phyloP scores from a whole-genome alignment of 495 filamentous ascomycete species.

The Penicillium diatomitis region DNA sequence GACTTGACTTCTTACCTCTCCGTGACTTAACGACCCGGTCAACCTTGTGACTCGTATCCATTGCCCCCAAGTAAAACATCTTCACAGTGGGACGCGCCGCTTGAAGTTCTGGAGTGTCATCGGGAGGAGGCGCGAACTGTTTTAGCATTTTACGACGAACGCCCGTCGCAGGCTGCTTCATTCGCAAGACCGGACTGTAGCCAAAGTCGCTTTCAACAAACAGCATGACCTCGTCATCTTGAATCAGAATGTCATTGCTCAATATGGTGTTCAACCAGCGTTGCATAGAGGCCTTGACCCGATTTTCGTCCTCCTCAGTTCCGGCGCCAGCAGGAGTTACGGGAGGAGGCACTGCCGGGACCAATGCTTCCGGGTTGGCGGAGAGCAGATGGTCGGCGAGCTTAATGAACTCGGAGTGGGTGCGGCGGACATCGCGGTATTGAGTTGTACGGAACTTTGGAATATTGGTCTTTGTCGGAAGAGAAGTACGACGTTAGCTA shows the following conservation, averaged over 20 bases:
- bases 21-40: constrained; percentile 88
- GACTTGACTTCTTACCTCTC: constrained; percentile 54
- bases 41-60: constrained; percentile 93
- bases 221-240: constrained; percentile 91
- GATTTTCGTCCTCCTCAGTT: constrained; percentile 89
- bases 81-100: constrained; percentile 86
- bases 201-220: constrained; percentile 98
- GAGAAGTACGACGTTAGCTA: constrained; percentile 2
- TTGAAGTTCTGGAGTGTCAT: constrained; percentile 92
- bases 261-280: constrained; percentile 92
- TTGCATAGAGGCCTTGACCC: constrained; percentile 83
- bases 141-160: constrained; percentile 92
- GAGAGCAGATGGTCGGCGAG: constrained; percentile 91
- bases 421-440: constrained; percentile 90
- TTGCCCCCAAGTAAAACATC: constrained; percentile 86
- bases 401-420: constrained; percentile 92
- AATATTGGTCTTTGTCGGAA: constrained; percentile 70
- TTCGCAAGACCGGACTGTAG: constrained; percentile 88
- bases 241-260: constrained; percentile 81
- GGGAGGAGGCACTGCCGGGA: constrained; percentile 88
- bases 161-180: constrained; percentile 95
- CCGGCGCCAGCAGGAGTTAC: constrained; percentile 89
- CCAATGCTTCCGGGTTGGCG: constrained; percentile 92
- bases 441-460: constrained; percentile 96
- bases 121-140: constrained; percentile 95